Evolutionary conservation across 73 alveolate genomes (phyloP).

Genomic region (Paramecium tetraurelia): DNA sequence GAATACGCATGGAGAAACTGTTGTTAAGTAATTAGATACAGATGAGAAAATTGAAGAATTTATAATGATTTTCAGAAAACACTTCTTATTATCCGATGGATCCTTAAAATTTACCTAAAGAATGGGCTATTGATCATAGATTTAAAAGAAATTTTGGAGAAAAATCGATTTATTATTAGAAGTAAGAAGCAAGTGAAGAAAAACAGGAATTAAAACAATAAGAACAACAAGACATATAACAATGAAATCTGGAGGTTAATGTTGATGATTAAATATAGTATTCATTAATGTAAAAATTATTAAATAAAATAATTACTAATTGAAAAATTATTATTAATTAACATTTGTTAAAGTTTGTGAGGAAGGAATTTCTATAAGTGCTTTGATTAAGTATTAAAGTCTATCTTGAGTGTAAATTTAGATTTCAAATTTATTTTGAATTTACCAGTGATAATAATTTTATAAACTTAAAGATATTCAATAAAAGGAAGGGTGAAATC

Average conservation of each 20-base stretch:
- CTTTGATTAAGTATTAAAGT: no score
- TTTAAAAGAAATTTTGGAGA: constrained; percentile 88
- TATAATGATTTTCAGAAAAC: constrained; percentile 90
- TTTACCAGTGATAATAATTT: no score
- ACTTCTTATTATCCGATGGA: constrained; percentile 86
- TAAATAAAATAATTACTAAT: no score
- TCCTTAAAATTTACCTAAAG: constrained; percentile 88
- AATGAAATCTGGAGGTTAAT: not conserved
- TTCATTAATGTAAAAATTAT: no score
- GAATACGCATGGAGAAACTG: constrained; percentile 85
- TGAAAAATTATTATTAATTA: no score
- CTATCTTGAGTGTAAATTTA: no score
- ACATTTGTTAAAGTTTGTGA: no score
- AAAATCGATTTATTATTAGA: constrained; percentile 12
- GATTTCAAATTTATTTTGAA: no score
- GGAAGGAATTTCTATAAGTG: no score
- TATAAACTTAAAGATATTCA: no score
- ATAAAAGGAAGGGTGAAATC: no score
- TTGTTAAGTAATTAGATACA: constrained; percentile 77
- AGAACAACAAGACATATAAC: not conserved
- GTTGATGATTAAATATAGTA: no score
- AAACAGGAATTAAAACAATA: not conserved
- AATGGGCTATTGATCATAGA: constrained; percentile 94
- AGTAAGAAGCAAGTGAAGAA: not conserved
- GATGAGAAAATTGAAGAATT: constrained; percentile 74